A percentile compares a stretch with the other conserved stretches of the same genome.
Evolutionary conservation across 306 rosid species (phyloP).

Genomic region (Ammopiptanthus mongolicus): DNA sequence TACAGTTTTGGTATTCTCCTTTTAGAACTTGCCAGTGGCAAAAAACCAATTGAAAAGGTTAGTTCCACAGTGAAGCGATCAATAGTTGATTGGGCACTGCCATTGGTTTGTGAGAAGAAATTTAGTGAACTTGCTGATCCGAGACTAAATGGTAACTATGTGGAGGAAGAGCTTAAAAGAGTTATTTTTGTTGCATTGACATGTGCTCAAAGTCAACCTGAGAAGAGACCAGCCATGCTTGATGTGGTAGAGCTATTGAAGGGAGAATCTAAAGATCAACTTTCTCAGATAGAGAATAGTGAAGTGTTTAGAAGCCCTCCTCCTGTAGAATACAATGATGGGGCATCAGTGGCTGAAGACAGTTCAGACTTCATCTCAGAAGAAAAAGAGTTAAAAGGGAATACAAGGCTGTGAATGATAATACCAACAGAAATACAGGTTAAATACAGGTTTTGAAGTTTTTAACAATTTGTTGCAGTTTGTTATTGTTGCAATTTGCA

Average conservation of each 20-base stretch:
- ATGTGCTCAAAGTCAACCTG: conserved; percentile 55
- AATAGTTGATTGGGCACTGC: conserved; percentile 78
- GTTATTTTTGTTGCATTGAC: conserved; percentile 49
- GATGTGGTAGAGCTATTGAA: conserved; percentile 74
- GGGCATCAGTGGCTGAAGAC: conserved; percentile 37
- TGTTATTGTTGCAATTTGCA: neutral
- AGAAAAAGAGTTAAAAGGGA: conserved; percentile 37
- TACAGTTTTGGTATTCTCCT: conserved; percentile 84
- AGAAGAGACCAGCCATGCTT: conserved; percentile 69
- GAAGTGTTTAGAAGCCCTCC: conserved; percentile 47
- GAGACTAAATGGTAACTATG: conserved; percentile 58
- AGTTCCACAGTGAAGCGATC: conserved; percentile 38
- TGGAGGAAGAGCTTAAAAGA: conserved; percentile 68
- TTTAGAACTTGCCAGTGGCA: conserved; percentile 69
- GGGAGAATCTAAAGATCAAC: conserved; percentile 60
- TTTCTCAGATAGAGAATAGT: conserved; percentile 46
- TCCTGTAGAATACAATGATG: conserved; percentile 27
- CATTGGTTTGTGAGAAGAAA: conserved; percentile 59
- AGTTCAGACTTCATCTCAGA: conserved; percentile 55
- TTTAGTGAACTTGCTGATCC: conserved; percentile 65
- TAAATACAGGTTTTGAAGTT: neutral
- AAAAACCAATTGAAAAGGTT: conserved; percentile 54
- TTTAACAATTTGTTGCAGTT: neutral
- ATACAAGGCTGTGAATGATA: conserved; percentile 6
- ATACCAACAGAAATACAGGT: neutral